Conservation (phyloP, 2,329 filamentous ascomycete species). For the Biscogniauxia marginata region DNA sequence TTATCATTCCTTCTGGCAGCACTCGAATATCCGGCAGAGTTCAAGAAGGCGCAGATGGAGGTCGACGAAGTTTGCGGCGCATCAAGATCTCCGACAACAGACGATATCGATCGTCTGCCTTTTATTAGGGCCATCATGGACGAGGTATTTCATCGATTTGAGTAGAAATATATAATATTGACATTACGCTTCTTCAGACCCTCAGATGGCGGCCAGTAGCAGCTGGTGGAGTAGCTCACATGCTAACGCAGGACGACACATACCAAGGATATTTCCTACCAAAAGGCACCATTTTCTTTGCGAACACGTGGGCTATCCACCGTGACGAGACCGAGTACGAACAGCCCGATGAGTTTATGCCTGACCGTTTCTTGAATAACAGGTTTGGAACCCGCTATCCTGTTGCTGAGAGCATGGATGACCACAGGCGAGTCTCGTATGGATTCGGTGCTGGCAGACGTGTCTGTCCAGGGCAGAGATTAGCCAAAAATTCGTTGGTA, state of each 20-base stretch:
- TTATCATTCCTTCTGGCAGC: constrained; percentile 47
- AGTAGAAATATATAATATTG: too few species aligned
- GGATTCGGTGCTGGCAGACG: constrained; percentile 48
- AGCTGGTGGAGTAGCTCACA: constrained; percentile 37
- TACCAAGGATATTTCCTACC: constrained; percentile 48
- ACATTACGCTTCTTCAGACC: too few species aligned
- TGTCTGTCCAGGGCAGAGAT: constrained; percentile 47
- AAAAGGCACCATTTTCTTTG: constrained; percentile 41
- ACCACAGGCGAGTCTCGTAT: constrained; percentile 31
- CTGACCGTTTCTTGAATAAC: constrained; percentile 14
- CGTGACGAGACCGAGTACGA: constrained; percentile 16
- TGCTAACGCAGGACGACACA: constrained; percentile 40
- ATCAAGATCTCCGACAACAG: constrained; percentile 37
- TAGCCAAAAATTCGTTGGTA: constrained; percentile 48
- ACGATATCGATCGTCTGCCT: constrained; percentile 37
- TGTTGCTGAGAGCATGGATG: neutral
- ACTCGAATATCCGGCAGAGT: constrained; percentile 40
- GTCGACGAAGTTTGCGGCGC: constrained; percentile 40
- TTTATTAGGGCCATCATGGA: constrained; percentile 44
- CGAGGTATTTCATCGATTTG: constrained; percentile 37
- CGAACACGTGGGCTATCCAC: constrained; percentile 39
- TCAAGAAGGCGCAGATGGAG: constrained; percentile 39
- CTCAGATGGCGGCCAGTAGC: constrained; percentile 21
- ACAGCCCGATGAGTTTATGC: constrained; percentile 17
- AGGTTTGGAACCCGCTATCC: constrained; percentile 1